Conservation (phyloP, 805 yeast species). For the Lachancea kluyveri region DNA sequence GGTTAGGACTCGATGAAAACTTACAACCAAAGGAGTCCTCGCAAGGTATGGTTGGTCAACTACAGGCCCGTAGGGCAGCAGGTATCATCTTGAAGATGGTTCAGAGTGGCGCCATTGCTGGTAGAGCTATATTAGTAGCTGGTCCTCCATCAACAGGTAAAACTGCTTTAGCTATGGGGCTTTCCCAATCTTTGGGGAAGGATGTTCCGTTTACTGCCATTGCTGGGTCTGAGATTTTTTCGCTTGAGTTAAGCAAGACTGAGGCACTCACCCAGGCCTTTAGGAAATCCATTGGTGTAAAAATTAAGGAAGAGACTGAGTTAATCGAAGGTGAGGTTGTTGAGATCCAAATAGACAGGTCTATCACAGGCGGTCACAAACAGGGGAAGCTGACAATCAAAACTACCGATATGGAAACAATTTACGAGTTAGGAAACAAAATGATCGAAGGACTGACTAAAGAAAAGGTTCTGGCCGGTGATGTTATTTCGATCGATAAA, state of each 20-base stretch:
- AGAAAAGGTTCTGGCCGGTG: conserved; percentile 96
- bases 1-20: conserved; percentile 91
- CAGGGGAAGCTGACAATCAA: conserved; percentile 97
- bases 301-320: conserved; percentile 95
- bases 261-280: conserved; percentile 96
- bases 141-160: conserved; percentile 99
- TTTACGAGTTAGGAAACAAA: conserved; percentile 88
- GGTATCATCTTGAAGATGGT: conserved; percentile 92
- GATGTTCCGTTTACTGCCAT: conserved; percentile 91
- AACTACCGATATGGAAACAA: conserved; percentile 97
- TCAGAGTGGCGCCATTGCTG: conserved; percentile 91
- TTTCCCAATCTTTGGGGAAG: conserved; percentile 60
- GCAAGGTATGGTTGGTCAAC: conserved; percentile 98
- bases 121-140: conserved; percentile 90
- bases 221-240: conserved; percentile 90
- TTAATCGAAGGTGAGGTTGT: conserved; percentile 98
- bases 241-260: conserved; percentile 88
- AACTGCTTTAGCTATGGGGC: conserved; percentile 96
- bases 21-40: conserved; percentile 73
- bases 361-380: conserved; percentile 94
- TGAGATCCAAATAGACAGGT: conserved; percentile 89
- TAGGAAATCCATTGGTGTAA: conserved; percentile 90
- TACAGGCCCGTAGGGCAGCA: conserved; percentile 92
- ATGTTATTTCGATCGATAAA: conserved; percentile 90
- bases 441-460: conserved; percentile 92